Conservation (phyloP, 208 protist genomes). For the Leishmania major region DNA sequence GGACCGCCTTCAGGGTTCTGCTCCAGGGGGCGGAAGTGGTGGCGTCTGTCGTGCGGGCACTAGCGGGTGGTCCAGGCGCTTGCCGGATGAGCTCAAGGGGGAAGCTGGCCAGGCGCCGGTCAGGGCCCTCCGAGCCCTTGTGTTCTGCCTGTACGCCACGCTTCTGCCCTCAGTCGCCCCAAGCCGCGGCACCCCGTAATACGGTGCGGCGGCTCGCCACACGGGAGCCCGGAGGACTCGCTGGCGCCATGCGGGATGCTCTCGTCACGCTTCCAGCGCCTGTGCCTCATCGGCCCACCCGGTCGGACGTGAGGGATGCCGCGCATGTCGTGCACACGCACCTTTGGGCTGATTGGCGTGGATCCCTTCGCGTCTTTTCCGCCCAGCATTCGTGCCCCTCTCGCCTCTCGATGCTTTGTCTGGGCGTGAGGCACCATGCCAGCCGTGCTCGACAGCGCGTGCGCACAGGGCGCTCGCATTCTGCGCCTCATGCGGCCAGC, state of each 20-base stretch:
- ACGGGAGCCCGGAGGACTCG: background rate
- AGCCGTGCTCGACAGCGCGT: background rate
- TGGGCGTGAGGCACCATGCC: background rate
- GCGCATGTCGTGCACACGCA: background rate
- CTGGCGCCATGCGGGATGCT: background rate
- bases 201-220: background rate
- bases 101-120: too few species aligned
- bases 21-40: too few species aligned
- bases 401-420: background rate
- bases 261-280: background rate
- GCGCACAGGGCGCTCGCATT: background rate
- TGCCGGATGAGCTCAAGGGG: too few species aligned
- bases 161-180: background rate
- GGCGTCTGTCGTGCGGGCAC: too few species aligned
- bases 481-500: background rate
- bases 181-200: background rate
- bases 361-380: background rate
- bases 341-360: background rate
- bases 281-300: background rate
- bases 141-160: too few species aligned
- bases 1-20: background rate
- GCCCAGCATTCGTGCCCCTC: background rate
- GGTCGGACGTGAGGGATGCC: background rate
- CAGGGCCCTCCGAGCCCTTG: too few species aligned
- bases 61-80: background rate